Evolutionary conservation across 306 rosid species (phyloP).

Genomic region (Lablab purpureus): DNA sequence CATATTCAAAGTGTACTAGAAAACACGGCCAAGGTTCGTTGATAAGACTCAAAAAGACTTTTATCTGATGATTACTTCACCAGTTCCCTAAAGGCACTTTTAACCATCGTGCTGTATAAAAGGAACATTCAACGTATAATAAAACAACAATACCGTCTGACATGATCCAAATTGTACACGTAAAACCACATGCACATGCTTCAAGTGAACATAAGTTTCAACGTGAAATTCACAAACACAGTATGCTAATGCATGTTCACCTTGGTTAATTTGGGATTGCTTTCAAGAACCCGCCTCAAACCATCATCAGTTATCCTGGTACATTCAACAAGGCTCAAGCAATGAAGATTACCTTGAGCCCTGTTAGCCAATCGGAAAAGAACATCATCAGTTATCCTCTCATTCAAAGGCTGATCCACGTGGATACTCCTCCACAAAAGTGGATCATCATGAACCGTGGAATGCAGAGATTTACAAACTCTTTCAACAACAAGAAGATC

Average conservation of each 20-base stretch:
- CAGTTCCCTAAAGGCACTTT: neutral
- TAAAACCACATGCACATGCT: conserved; percentile 11
- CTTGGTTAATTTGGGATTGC: conserved; percentile 75
- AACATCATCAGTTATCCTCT: conserved; percentile 83
- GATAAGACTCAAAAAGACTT: neutral
- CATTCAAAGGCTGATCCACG: conserved; percentile 82
- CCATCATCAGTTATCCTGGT: conserved; percentile 86
- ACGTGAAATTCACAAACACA: conserved; percentile 31
- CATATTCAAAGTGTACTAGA: neutral
- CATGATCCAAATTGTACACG: conserved; percentile 1
- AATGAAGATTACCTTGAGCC: conserved; percentile 78
- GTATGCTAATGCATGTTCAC: conserved; percentile 52
- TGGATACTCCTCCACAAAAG: conserved; percentile 79
- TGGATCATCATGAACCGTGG: conserved; percentile 66
- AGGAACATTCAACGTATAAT: neutral
- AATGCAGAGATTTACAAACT: conserved; percentile 71
- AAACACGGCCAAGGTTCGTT: neutral
- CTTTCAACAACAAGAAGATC: conserved; percentile 76
- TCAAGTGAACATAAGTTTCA: conserved; percentile 12
- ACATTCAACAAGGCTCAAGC: conserved; percentile 88
- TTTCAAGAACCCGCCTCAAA: conserved; percentile 77
- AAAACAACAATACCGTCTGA: conserved; percentile 15
- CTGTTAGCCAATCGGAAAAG: conserved; percentile 69
- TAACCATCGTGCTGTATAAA: neutral
- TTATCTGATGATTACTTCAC: neutral